Base-by-base conservation (phyloP, 768 basidiomycete species). In the Trametes elegans region DNA sequence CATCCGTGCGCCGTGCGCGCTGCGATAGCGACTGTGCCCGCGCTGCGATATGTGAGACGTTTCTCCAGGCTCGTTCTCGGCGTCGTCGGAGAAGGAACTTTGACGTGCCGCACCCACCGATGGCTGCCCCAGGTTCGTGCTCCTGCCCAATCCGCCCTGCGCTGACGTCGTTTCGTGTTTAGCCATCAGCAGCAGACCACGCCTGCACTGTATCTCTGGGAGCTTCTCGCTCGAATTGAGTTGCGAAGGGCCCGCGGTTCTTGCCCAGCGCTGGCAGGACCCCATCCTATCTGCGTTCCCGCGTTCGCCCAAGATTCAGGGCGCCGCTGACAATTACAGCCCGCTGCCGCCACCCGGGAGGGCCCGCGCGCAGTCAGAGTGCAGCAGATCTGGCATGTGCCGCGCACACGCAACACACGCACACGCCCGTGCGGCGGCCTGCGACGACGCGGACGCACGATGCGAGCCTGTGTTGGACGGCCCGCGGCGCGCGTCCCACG, bases 401-500 rank as follows among this genome's bases (percentile, higher is more conserved):
- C 11, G n/a, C n/a, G n/a, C n/a, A n/a, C n/a, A n/a, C n/a, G n/a
- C n/a, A n/a, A n/a, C n/a, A n/a, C n/a, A n/a, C n/a, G n/a, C n/a
- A n/a, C n/a, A n/a, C n/a, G n/a, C n/a, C n/a, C n/a, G n/a, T n/a
- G n/a, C n/a, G n/a, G n/a, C n/a, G n/a, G n/a, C n/a, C n/a, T n/a
- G n/a, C n/a, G n/a, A n/a, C 38, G 52, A 53, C 43, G 19, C 39
- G 43, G 50, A 38, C 52, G 40, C 41, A 28, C 9, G 35, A 44
- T 28, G 43, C 44, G 43, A 44, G 11, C 35, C 24, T 42, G 32
- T 43, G 38, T 32, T 28, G 42, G 18, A 44, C 42, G 42, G 44
- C 43, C 9, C 52, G 43, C 36, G 32, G 19, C 26, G 43, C 35
- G 34, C 11, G 31, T 57, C 55, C 43, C 55, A 57, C 55, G 43